Evolutionary conservation across 1,284 basidiomycete species (phyloP).

Genomic region (Trametes versicolor): DNA sequence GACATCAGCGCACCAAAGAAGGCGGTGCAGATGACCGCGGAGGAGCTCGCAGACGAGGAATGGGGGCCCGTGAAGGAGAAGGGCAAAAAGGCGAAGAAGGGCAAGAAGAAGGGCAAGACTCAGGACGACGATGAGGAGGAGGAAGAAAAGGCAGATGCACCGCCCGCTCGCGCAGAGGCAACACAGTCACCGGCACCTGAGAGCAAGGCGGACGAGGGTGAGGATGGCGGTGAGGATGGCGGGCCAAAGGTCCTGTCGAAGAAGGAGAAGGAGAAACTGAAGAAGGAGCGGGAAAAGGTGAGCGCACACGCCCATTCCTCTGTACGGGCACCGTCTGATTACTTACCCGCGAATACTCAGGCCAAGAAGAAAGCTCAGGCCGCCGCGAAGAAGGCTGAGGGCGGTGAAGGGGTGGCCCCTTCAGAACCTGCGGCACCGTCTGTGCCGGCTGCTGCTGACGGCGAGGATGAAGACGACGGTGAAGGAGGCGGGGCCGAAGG

Average conservation of each 20-base stretch:
- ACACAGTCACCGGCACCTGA: conserved; percentile 45
- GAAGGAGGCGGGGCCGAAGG: conserved; percentile 53
- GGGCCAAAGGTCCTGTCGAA: conserved; percentile 78
- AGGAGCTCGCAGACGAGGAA: conserved; percentile 75
- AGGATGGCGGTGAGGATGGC: conserved; percentile 52
- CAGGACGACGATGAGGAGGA: conserved; percentile 52
- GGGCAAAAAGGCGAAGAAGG: conserved; percentile 63
- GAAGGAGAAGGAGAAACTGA: conserved; percentile 93
- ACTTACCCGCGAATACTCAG: conserved; percentile 50
- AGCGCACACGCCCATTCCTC: conserved; percentile 22
- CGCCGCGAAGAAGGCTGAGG: conserved; percentile 79
- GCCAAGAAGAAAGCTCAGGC: conserved; percentile 96
- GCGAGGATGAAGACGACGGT: conserved; percentile 65
- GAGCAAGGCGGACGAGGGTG: conserved; percentile 42
- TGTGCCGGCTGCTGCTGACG: conserved; percentile 51
- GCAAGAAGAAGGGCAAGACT: conserved; percentile 64
- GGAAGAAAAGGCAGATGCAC: conserved; percentile 34
- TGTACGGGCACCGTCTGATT: neutral
- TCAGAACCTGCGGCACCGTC: conserved; percentile 37
- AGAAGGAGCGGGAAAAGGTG: conserved; percentile 95
- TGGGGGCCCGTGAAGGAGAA: conserved; percentile 70
- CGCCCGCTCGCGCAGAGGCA: conserved; percentile 26
- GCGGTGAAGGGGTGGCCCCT: conserved; percentile 39
- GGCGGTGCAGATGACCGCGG: conserved; percentile 63
- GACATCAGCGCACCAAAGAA: conserved; percentile 50